Evolutionary conservation across 148 eudicot genomes (phyloP), one percentile per base, ranked within the genome.

Genomic region (Rhododendron mucronatum): DNA sequence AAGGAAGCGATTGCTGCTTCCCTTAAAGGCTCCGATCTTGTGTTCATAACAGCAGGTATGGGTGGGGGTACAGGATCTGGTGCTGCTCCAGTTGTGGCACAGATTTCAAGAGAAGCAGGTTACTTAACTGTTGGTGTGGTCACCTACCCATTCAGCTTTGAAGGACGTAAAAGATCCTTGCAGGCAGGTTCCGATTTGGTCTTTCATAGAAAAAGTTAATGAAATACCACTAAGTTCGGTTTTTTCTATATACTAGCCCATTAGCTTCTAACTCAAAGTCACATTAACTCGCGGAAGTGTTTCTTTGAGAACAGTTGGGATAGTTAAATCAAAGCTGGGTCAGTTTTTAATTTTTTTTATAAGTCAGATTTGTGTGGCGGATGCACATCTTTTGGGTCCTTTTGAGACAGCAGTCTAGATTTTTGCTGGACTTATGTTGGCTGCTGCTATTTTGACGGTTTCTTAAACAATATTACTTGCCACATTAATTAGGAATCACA

Each of bases 21-120:
- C 57, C 95, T 95, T 39, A 93, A 92, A 89, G 99, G 98, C 79
- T 97, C 98, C 23, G 98, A 97, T 92, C 96, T 97, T 81, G 99
- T 97, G 33, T 97, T 97, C 83, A 91, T 97, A 88, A 97, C 99
- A 77, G 96, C 98, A 23, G 98, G 99, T 47, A 97, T 97, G 99
- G 98, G 99, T 83, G 99, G 99, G 59, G 98, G 98, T 48, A 97
- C 99, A n/a, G 98, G 99, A 18, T 97, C 98, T 44, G 98, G 99
- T 91, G 99, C 99, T 88, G 99, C 99, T 83, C 98, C 98, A 13
- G 91, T 94, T 67, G 95, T 97, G 69, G 99, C 98, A 47, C 96
- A 95, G 89, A 94, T 97, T 84, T 89, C 98, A 44, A 97, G 92
- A 88, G 98, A 95, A 88, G 96, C 98, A 8, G 98, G 99, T 76